Percentiles rank a stretch among this genome's conserved stretches.
These are phyloP conservation scores for Leccinum pellstonianum DNA, from an alignment of 768 basidiomycete genomes.

Conservation along the genomic window DNA sequence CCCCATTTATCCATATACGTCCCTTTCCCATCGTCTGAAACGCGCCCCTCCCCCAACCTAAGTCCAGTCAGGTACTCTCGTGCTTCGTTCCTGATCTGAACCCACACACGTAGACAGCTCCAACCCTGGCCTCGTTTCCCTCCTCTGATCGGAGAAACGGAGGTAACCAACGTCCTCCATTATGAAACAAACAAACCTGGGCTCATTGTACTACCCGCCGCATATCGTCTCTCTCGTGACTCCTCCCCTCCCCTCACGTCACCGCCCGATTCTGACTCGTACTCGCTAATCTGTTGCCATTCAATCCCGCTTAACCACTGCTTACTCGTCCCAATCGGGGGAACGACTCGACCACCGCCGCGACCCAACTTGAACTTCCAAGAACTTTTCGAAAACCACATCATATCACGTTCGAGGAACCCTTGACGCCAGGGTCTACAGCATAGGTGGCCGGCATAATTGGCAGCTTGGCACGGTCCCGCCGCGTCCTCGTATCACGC, in stretches of 20 bases:
- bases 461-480: not conserved
- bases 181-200: constrained; percentile 3
- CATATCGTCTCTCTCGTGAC: not conserved
- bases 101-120: not conserved
- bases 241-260: not conserved
- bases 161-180: constrained; percentile 16
- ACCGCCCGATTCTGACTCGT: constrained; percentile 1
- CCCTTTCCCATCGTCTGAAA: not conserved
- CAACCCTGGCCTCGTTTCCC: not conserved
- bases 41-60: not conserved
- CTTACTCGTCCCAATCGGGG: not conserved
- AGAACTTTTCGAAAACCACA: not conserved
- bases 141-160: constrained; percentile 21
- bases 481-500: not conserved
- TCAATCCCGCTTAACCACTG: not conserved
- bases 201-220: constrained; percentile 1
- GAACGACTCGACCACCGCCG: not conserved
- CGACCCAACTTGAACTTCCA: not conserved
- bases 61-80: constrained; percentile 1
- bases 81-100: constrained; percentile 19
- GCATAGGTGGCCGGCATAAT: not conserved
- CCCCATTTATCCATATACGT: constrained; percentile 22
- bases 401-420: not conserved
- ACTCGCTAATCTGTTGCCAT: not conserved
- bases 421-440: not conserved